These are phyloP conservation scores for Raffaelea albimanens DNA, from an alignment of 2,329 filamentous ascomycete species.

Conservation along the genomic window DNA sequence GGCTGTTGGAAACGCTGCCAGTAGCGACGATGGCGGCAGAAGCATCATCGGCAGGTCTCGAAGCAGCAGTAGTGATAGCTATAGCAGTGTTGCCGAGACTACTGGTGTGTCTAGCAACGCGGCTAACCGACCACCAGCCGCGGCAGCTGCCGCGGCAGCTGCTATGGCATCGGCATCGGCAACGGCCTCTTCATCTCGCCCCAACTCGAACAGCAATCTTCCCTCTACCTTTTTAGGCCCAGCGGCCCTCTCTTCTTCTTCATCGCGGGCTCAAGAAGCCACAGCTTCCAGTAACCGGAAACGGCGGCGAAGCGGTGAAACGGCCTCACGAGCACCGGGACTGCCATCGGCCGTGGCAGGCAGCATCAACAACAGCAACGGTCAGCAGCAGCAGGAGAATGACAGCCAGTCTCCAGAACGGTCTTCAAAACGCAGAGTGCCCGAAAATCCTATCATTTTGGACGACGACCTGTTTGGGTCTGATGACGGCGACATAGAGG, in stretches of 20 bases:
- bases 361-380: neutral
- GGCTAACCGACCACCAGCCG: too few relatives aligned
- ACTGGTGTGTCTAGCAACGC: too few relatives aligned
- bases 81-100: neutral
- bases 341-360: neutral
- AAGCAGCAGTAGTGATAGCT: neutral
- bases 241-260: too few relatives aligned
- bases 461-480: slow-evolving; percentile 8
- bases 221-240: too few relatives aligned
- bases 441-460: neutral
- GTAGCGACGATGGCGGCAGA: neutral
- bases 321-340: neutral
- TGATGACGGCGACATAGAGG: slow-evolving; percentile 18
- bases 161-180: neutral
- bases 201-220: too few relatives aligned
- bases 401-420: neutral
- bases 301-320: neutral
- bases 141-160: neutral
- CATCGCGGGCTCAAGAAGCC: neutral
- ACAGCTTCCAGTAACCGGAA: neutral
- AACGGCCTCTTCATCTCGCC: neutral
- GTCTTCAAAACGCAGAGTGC: slow-evolving; percentile 3
- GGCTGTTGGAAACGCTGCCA: neutral
- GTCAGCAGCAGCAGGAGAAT: neutral
- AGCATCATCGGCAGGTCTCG: neutral